A percentile compares a stretch with the other conserved stretches of the same genome.
Evolutionary conservation across 768 basidiomycete genomes (phyloP).

Genomic region (Symmetrospora coprosmae): DNA sequence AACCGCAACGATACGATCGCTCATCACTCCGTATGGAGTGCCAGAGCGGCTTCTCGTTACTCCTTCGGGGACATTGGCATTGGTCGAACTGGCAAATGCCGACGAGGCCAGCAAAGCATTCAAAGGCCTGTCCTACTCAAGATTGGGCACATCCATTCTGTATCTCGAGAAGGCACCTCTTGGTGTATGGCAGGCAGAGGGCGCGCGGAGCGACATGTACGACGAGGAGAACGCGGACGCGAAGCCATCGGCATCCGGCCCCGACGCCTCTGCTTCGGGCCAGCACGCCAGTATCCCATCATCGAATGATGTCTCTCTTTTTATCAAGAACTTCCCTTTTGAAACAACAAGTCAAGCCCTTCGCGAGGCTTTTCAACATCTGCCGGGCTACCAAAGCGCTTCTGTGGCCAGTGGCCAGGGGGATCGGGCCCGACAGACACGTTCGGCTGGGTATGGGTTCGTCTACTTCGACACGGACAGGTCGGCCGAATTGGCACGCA

Average conservation of each 20-base stretch:
- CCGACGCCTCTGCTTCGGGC: no score
- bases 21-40: conserved; percentile 64
- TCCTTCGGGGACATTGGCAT: conserved; percentile 81
- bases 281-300: no score
- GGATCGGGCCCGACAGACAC: no score
- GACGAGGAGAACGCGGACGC: conserved; percentile 37
- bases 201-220: not conserved
- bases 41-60: conserved; percentile 64
- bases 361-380: conserved; percentile 53
- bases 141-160: conserved; percentile 73
- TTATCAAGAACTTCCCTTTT: not conserved
- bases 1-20: conserved; percentile 54
- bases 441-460: conserved; percentile 97
- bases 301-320: not conserved
- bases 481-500: conserved; percentile 57
- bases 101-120: conserved; percentile 63
- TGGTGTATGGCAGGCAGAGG: conserved; percentile 54
- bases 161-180: conserved; percentile 86
- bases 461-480: conserved; percentile 70
- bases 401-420: no score
- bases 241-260: no score
- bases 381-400: conserved; percentile 72
- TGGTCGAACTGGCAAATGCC: conserved; percentile 66
- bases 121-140: conserved; percentile 66
- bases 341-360: conserved; percentile 16